Percentiles rank a stretch among this genome's conserved stretches.
phyloP scores from a whole-genome alignment of 345 rosid genomes.

The Brassica napus region Da-Ae NC_063442.1:42789001-42789500 shows the following conservation, averaged over 20 bases:
- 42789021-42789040: conserved; percentile 2
- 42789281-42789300: conserved; percentile 30
- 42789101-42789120: conserved; percentile 76
- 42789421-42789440: not conserved
- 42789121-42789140: conserved; percentile 71
- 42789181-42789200: conserved; percentile 85
- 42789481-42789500: not conserved
- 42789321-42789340: conserved; percentile 2
- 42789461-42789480: not conserved
- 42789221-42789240: conserved; percentile 90
- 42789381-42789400: conserved; percentile 21
- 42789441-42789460: not conserved
- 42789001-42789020: conserved; percentile 55
- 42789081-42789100: conserved; percentile 93
- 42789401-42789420: not conserved
- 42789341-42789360: conserved; percentile 19
- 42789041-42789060: not conserved
- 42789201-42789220: conserved; percentile 85
- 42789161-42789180: conserved; percentile 73
- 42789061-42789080: conserved; percentile 55
- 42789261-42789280: conserved; percentile 97
- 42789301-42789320: conserved; percentile 4
- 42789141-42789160: conserved; percentile 57
- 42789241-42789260: conserved; percentile 89
- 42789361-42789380: conserved; percentile 22